Percentiles rank a stretch among this genome's conserved stretches.
Conservation (phyloP, 495 filamentous ascomycete species). For the Aspergillus sparsus region DNA sequence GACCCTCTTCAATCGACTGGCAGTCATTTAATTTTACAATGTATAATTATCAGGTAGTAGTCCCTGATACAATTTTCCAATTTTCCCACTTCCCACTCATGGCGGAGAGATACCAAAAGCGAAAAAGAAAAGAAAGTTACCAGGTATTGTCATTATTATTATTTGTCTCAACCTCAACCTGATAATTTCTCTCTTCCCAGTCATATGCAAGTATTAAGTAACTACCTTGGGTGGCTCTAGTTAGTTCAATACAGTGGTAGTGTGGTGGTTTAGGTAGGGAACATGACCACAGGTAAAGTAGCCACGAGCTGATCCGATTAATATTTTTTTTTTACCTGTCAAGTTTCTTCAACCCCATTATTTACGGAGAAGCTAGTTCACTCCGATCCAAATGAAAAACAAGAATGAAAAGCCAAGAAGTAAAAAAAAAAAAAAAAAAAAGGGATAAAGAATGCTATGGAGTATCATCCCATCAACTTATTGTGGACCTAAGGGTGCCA, state of each 20-base stretch:
- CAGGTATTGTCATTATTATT: background rate
- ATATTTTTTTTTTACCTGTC: background rate
- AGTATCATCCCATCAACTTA: no score
- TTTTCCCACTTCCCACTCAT: no score
- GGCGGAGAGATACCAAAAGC: no score
- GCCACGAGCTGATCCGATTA: conserved; percentile 5
- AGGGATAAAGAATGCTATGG: no score
- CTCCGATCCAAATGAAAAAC: background rate
- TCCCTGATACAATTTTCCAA: no score
- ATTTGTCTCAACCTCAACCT: background rate
- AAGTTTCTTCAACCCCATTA: background rate
- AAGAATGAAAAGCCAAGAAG: no score
- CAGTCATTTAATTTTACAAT: no score
- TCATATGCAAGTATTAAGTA: background rate
- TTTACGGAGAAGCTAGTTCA: background rate
- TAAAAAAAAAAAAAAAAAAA: no score
- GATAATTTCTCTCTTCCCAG: background rate
- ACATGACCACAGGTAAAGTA: background rate
- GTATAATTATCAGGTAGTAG: no score
- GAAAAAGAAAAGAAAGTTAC: background rate
- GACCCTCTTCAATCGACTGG: no score
- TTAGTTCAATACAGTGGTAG: no score
- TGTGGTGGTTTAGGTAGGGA: background rate
- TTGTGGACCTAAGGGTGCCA: no score
- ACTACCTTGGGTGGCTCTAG: background rate